Conservation (phyloP, 208 protist genomes). For the Wallacemonas sp. region DNA sequence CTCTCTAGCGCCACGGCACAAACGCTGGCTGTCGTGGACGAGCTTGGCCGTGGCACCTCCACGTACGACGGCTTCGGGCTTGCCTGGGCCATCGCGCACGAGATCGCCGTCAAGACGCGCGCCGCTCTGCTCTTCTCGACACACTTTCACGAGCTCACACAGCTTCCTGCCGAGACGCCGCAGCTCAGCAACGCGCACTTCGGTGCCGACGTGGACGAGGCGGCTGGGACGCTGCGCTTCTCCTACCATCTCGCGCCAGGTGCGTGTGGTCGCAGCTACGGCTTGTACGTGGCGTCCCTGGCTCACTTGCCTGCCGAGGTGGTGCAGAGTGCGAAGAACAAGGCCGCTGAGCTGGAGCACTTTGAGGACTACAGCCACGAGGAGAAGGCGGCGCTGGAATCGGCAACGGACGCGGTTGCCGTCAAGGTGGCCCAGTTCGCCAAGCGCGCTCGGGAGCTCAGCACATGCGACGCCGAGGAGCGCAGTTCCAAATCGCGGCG, state of each 20-base stretch:
- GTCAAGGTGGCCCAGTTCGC: constrained; percentile 54
- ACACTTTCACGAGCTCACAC: constrained; percentile 99
- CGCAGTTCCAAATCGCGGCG: constrained; percentile 29
- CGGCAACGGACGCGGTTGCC: constrained; percentile 27
- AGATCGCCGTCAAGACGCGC: constrained; percentile 83
- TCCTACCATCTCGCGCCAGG: constrained; percentile 85
- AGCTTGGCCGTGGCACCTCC: constrained; percentile 98
- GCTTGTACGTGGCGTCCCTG: constrained; percentile 91
- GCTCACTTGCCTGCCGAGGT: constrained; percentile 86
- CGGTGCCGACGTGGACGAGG: constrained; percentile 59
- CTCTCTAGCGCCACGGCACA: constrained; percentile 91
- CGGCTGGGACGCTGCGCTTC: constrained; percentile 75
- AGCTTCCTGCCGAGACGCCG: constrained; percentile 63
- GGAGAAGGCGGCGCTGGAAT: constrained; percentile 1
- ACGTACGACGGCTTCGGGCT: constrained; percentile 99
- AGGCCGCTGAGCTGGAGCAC: constrained; percentile 85
- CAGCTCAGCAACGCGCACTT: constrained; percentile 84
- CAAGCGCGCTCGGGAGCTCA: constrained; percentile 65
- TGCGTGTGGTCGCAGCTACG: constrained; percentile 90
- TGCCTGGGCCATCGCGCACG: constrained; percentile 98
- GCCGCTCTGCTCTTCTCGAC: constrained; percentile 97
- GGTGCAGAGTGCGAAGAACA: constrained; percentile 71
- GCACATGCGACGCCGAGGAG: constrained; percentile 12
- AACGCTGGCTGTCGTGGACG: constrained; percentile 99
- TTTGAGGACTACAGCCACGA: constrained; percentile 48